These are phyloP conservation scores for Emergomyces orientalis DNA, from an alignment of 2,329 filamentous ascomycete species.

Conservation along the genomic window DNA sequence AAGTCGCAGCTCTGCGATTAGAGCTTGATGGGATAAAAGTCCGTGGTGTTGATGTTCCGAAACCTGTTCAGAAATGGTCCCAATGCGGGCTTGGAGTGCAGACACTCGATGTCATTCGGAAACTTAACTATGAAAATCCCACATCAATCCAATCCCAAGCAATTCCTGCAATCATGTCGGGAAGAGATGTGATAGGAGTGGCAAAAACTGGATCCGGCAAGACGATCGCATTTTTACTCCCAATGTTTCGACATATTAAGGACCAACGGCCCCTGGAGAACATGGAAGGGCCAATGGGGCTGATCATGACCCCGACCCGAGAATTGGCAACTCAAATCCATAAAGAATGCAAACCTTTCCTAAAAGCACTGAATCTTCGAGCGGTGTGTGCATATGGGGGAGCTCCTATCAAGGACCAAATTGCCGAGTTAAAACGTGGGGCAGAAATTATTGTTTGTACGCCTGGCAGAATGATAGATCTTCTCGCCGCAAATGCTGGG, in stretches of 20 bases:
- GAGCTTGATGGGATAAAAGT: slow-evolving; percentile 96
- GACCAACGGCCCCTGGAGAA: slow-evolving; percentile 76
- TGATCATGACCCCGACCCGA: slow-evolving; percentile 90
- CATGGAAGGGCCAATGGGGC: slow-evolving; percentile 74
- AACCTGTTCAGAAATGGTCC: slow-evolving; percentile 92
- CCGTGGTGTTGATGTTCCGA: slow-evolving; percentile 75
- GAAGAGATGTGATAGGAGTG: slow-evolving; percentile 88
- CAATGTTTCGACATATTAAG: slow-evolving; percentile 97
- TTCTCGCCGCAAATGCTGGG: slow-evolving; percentile 87
- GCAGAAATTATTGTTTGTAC: slow-evolving; percentile 94
- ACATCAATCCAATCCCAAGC: slow-evolving; percentile 95
- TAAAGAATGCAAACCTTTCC: slow-evolving; percentile 85
- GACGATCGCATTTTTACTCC: slow-evolving; percentile 87
- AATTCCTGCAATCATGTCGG: slow-evolving; percentile 89
- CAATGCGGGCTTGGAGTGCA: slow-evolving; percentile 85
- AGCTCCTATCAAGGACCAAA: slow-evolving; percentile 93
- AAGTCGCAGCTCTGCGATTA: slow-evolving; percentile 68
- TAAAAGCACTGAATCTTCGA: slow-evolving; percentile 74
- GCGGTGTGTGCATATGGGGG: slow-evolving; percentile 92
- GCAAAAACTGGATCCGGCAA: slow-evolving; percentile 98
- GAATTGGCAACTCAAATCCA: slow-evolving; percentile 92
- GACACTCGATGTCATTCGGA: slow-evolving; percentile 74
- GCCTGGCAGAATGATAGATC: slow-evolving; percentile 88
- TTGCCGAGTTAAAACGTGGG: slow-evolving; percentile 89
- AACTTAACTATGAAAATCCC: slow-evolving; percentile 74